Evolutionary conservation across 441 rosid genomes (phyloP).

Genomic region (Brassica hybrid): DNA sequence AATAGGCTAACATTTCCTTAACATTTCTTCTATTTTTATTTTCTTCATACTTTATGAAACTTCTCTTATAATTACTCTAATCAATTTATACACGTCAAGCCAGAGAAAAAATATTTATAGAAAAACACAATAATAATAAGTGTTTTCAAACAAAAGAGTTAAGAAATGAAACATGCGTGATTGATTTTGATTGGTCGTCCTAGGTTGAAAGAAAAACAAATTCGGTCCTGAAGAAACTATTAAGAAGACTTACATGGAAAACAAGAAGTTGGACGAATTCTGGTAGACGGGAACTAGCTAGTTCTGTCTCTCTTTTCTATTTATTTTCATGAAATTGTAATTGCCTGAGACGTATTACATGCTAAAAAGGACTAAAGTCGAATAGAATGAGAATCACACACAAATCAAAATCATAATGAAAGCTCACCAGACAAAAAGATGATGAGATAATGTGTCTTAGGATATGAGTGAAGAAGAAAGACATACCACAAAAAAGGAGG

Average conservation of each 20-base stretch:
- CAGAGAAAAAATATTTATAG: background rate
- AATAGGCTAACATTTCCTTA: background rate
- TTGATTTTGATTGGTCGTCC: too few species aligned
- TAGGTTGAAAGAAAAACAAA: too few species aligned
- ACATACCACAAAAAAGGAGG: background rate
- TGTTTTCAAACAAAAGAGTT: too few species aligned
- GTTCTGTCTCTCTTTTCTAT: slow-evolving; percentile 24
- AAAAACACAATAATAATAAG: too few species aligned
- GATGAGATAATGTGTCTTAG: background rate
- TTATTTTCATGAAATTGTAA: slow-evolving; percentile 12
- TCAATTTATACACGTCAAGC: background rate
- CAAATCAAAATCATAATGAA: background rate
- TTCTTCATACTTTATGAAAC: background rate
- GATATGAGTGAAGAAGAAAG: background rate
- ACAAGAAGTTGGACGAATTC: slow-evolving; percentile 12
- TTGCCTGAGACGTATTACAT: slow-evolving; percentile 26
- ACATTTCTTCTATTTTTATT: background rate
- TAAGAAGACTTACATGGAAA: too few species aligned
- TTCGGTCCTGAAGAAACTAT: too few species aligned
- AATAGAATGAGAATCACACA: background rate
- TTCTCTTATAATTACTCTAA: too few species aligned
- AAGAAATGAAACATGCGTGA: too few species aligned
- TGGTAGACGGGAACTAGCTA: background rate
- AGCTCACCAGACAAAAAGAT: background rate
- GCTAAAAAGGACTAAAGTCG: background rate